Evolutionary conservation across 768 basidiomycete species (phyloP).

Genomic region (Tulasnella sp.): DNA sequence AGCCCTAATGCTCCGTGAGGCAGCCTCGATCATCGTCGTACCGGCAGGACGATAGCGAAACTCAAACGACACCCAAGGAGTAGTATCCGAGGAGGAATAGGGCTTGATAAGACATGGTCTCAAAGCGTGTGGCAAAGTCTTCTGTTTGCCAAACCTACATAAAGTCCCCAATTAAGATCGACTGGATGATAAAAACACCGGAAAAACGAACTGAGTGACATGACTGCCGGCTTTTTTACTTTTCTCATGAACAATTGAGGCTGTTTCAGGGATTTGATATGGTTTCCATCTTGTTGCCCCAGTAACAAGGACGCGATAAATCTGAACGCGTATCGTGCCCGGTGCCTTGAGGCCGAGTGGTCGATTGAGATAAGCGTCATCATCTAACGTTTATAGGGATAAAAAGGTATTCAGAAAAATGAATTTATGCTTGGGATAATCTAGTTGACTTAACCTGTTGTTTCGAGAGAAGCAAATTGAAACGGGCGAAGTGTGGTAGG

Average conservation of each 20-base stretch:
- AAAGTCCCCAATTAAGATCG: not conserved
- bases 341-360: not conserved
- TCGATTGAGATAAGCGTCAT: not conserved
- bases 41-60: not conserved
- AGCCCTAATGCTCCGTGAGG: not conserved
- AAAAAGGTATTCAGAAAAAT: not conserved
- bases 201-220: not conserved
- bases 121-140: not conserved
- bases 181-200: too few relatives aligned
- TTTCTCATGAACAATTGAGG: not conserved
- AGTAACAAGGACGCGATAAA: not conserved
- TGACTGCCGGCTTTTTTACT: constrained; percentile 7
- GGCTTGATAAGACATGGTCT: not conserved
- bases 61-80: not conserved
- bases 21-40: not conserved
- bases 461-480: not conserved
- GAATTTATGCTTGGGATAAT: not conserved
- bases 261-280: not conserved
- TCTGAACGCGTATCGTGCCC: not conserved
- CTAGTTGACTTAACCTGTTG: not conserved
- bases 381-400: not conserved
- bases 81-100: not conserved
- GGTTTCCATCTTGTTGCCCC: not conserved
- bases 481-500: not conserved
- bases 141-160: not conserved